Evolutionary conservation across 805 yeast genomes (phyloP).

Genomic region (Candida ascalaphidarum): DNA sequence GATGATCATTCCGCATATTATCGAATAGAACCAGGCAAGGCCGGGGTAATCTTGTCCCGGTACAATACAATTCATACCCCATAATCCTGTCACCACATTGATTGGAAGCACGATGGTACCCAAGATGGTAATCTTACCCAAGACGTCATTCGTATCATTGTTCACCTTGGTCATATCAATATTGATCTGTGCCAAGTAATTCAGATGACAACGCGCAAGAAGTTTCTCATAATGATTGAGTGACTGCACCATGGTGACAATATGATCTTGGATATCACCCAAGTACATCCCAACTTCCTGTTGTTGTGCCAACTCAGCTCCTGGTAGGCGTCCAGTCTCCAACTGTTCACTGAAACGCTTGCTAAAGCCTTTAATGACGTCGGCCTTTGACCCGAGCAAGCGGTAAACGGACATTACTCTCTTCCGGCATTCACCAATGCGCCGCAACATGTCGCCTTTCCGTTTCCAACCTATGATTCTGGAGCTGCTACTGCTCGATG

Average conservation of each 20-base stretch:
- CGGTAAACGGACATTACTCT: slow-evolving; percentile 87
- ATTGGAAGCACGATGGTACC: slow-evolving; percentile 95
- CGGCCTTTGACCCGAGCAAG: slow-evolving; percentile 86
- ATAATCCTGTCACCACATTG: slow-evolving; percentile 90
- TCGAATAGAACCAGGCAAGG: slow-evolving; percentile 33
- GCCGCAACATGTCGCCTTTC: slow-evolving; percentile 89
- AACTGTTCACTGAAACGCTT: slow-evolving; percentile 74
- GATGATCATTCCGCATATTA: slow-evolving; percentile 22
- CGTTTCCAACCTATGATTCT: slow-evolving; percentile 60
- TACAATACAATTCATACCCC: slow-evolving; percentile 98
- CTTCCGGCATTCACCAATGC: slow-evolving; percentile 93
- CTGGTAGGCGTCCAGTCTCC: slow-evolving; percentile 4
- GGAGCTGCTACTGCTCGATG: slow-evolving; percentile 36
- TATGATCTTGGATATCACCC: slow-evolving; percentile 97
- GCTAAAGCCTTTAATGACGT: slow-evolving; percentile 93
- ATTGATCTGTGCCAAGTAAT: slow-evolving; percentile 92
- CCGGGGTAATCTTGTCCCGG: slow-evolving; percentile 70
- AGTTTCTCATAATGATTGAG: slow-evolving; percentile 91
- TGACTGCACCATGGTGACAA: slow-evolving; percentile 94
- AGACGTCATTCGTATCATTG: slow-evolving; percentile 93
- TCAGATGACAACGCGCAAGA: slow-evolving; percentile 90
- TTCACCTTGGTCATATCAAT: slow-evolving; percentile 97
- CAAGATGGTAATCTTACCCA: slow-evolving; percentile 84
- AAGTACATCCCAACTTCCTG: slow-evolving; percentile 85
- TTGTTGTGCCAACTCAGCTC: slow-evolving; percentile 48